Base-by-base conservation (phyloP, 805 yeast genomes). In the Hanseniaspora osmophila region DNA sequence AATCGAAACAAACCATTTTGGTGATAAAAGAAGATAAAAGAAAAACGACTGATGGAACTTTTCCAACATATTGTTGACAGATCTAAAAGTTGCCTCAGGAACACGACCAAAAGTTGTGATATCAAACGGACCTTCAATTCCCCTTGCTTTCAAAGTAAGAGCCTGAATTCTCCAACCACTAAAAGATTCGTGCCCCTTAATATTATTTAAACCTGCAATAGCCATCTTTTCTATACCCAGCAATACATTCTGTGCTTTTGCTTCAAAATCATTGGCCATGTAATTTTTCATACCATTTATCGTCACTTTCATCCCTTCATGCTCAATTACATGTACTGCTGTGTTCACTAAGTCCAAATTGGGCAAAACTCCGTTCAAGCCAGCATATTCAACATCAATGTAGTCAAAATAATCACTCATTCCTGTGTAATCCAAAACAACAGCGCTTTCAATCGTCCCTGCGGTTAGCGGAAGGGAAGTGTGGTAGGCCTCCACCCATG, bases 161-260 rank as follows among this genome's bases (percentile, higher is more conserved):
- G 97, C 81, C 62, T 90, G 97, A 48, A 92, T 83, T 59, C 94
- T 81, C 94, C 95, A 92, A 4, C 97, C 96, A 44, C 92, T 80
- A 58, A 90, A 92, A 12, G 90, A 86, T 58, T 90, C 96, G 53
- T 87, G 78, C n/a, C 92, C 84, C 37, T 78, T 70, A 13, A 46
- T 13, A 0, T 73, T 69, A 4, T 65, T 67, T 27, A 84, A 60
- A 1, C 97, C 97, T 0, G 95, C 72, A 6, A 77, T 56, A 3
- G 88, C 75, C 56, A 84, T 74, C 41, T 74, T 73, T 46, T 71
- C 62, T n/a, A 92, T 73, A 0, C 96, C 92, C 33, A 22, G 7
- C 27, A 22, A 7, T 7, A 22, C 27, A 7, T 22, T 22, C 7
- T 22, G 27, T 22, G 27, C 27, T 22, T 22, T 22, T 7, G 27